A percentile compares a stretch with the other conserved stretches of the same genome.
Conservation (phyloP, 2,329 filamentous ascomycete genomes). For the Clarireedia monteithiana region DNA sequence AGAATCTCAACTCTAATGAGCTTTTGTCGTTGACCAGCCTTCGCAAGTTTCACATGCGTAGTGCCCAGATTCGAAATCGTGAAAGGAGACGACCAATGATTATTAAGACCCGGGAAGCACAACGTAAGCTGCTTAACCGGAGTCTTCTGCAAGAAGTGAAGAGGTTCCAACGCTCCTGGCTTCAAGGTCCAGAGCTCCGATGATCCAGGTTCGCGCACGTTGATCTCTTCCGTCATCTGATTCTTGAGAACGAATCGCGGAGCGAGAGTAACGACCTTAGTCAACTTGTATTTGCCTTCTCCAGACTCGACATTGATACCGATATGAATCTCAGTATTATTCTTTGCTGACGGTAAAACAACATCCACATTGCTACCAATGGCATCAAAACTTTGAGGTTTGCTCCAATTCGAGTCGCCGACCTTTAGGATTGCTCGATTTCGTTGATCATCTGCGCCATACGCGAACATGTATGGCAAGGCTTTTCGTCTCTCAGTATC, state of each 20-base stretch:
- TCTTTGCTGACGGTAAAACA: conserved; percentile 63
- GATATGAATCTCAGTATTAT: conserved; percentile 76
- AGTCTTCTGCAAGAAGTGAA: conserved; percentile 83
- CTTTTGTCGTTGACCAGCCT: conserved; percentile 79
- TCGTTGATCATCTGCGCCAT: conserved; percentile 76
- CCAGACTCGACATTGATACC: conserved; percentile 85
- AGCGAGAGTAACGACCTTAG: conserved; percentile 87
- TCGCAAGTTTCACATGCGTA: conserved; percentile 88
- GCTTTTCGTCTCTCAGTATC: conserved; percentile 59
- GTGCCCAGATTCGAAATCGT: conserved; percentile 94
- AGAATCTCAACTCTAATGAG: conserved; percentile 83
- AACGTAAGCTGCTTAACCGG: conserved; percentile 83
- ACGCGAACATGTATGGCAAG: conserved; percentile 94
- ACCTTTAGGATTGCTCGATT: conserved; percentile 86
- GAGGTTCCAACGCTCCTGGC: conserved; percentile 70
- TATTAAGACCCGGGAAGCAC: conserved; percentile 89
- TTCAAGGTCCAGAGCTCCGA: conserved; percentile 75
- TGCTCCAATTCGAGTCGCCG: conserved; percentile 90
- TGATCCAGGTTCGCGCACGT: conserved; percentile 86
- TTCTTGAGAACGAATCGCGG: conserved; percentile 93
- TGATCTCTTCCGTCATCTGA: conserved; percentile 79
- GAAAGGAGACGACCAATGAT: conserved; percentile 96
- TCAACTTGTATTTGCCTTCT: conserved; percentile 96
- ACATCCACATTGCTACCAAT: conserved; percentile 91
- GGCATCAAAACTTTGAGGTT: conserved; percentile 94